Evolutionary conservation across 2,329 filamentous ascomycete genomes (phyloP).

Genomic region (Cladosporium velox): DNA sequence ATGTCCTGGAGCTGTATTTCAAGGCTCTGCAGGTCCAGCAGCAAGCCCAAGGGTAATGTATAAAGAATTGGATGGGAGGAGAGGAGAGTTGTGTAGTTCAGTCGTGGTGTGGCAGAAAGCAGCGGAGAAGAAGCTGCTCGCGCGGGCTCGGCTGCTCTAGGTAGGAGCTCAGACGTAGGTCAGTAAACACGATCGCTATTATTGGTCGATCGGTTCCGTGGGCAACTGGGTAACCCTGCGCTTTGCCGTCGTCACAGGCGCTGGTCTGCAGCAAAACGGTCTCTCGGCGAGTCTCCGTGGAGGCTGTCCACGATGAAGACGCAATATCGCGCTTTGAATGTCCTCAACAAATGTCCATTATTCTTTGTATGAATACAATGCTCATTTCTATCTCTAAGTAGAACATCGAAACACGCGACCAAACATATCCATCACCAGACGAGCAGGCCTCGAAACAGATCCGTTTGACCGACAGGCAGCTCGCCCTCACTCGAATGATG

Average conservation of each 20-base stretch:
- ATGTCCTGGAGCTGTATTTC: slow-evolving; percentile 22
- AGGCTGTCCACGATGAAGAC: neutral
- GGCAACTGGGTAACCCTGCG: slow-evolving; percentile 17
- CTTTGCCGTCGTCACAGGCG: slow-evolving; percentile 18
- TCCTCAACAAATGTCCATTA: neutral
- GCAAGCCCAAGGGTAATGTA: slow-evolving; percentile 21
- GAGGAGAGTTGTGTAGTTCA: slow-evolving; percentile 25
- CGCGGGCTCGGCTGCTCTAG: slow-evolving; percentile 20
- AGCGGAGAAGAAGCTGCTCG: slow-evolving; percentile 24
- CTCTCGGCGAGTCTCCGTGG: neutral
- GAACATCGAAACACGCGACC: neutral
- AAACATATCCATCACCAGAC: neutral
- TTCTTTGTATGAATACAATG: neutral
- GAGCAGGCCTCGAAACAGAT: neutral
- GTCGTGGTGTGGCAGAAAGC: slow-evolving; percentile 24
- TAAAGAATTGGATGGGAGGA: slow-evolving; percentile 9
- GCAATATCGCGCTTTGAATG: neutral
- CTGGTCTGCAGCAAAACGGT: slow-evolving; percentile 3
- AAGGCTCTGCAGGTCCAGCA: slow-evolving; percentile 29
- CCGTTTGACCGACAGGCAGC: neutral
- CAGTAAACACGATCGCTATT: slow-evolving; percentile 7
- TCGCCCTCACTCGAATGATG: neutral
- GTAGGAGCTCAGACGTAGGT: slow-evolving; percentile 14
- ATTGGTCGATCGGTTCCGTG: slow-evolving; percentile 17
- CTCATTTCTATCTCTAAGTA: neutral